Conservation (phyloP, 2,329 filamentous ascomycete species). For the Calonectria pauciramosa region DNA sequence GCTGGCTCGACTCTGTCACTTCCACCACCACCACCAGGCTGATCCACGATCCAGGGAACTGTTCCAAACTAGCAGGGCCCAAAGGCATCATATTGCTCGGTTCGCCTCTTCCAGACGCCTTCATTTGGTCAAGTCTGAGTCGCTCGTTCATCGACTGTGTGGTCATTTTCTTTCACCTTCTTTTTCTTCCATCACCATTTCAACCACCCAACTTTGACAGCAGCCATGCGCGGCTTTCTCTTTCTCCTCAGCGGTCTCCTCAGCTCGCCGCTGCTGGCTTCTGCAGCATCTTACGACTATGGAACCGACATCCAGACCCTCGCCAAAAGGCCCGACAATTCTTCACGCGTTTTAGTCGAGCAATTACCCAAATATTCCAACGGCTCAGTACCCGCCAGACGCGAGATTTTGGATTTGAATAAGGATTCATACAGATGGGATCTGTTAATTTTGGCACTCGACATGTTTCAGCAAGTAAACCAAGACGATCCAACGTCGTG, state of each 20-base stretch:
- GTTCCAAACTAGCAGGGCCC: constrained; percentile 10
- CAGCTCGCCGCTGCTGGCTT: constrained; percentile 14
- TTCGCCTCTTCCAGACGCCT: background rate
- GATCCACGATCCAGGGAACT: background rate
- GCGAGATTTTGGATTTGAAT: constrained; percentile 77
- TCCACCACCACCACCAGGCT: background rate
- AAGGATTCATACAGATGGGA: constrained; percentile 78
- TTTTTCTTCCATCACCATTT: background rate
- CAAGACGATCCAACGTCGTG: constrained; percentile 77
- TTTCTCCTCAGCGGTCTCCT: constrained; percentile 28
- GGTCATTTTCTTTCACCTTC: background rate
- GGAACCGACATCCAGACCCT: constrained; percentile 59
- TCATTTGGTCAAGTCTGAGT: background rate
- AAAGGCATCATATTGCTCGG: background rate
- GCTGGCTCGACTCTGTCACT: constrained; percentile 13
- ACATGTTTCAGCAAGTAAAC: constrained; percentile 77
- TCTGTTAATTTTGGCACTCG: constrained; percentile 81
- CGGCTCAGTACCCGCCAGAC: constrained; percentile 62
- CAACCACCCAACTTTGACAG: background rate
- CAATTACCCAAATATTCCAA: constrained; percentile 56
- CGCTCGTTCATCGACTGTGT: background rate
- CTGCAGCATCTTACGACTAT: constrained; percentile 62
- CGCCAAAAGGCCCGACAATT: constrained; percentile 55
- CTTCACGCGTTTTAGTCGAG: constrained; percentile 57
- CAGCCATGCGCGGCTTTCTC: constrained; percentile 32